phyloP scores from a whole-genome alignment of 1,284 basidiomycete genomes.

The Pascua guehoae region DNA sequence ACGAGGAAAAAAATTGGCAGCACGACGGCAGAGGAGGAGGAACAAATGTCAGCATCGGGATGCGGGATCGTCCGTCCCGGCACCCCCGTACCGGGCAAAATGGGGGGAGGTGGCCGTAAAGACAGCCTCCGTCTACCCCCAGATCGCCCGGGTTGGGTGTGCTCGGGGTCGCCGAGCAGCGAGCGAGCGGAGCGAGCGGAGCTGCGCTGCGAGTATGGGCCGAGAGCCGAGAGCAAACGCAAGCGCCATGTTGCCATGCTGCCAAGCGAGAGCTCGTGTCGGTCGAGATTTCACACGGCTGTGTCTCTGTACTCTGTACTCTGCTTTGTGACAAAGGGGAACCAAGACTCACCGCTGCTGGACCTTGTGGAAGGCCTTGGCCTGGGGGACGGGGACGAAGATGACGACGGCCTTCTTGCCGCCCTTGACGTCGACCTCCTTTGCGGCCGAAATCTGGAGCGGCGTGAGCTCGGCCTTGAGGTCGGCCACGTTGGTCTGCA shows the following conservation, averaged over 20 bases:
- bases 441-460: slow-evolving; percentile 95
- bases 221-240: neutral
- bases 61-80: slow-evolving; percentile 9
- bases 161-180: slow-evolving; percentile 4
- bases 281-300: neutral
- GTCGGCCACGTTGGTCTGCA: slow-evolving; percentile 97
- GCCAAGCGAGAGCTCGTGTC: too few species aligned
- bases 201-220: neutral
- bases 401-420: slow-evolving; percentile 99
- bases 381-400: slow-evolving; percentile 95
- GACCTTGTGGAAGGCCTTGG: slow-evolving; percentile 99
- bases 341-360: slow-evolving; percentile 76
- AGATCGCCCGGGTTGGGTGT: slow-evolving; percentile 8
- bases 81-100: slow-evolving; percentile 13
- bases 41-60: slow-evolving; percentile 17
- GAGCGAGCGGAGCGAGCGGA: neutral
- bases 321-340: neutral
- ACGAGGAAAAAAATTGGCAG: neutral
- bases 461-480: slow-evolving; percentile 93
- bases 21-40: slow-evolving; percentile 7
- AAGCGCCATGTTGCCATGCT: neutral
- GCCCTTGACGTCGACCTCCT: slow-evolving; percentile 98
- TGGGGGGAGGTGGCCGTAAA: slow-evolving; percentile 49
- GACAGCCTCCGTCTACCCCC: slow-evolving; percentile 49
- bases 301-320: neutral